Percentiles rank a stretch among this genome's conserved stretches.
These are phyloP conservation scores for Nowakowskiella sp. DNA, from an alignment of 192 early-diverging fungal genomes.

Conservation along the genomic window DNA sequence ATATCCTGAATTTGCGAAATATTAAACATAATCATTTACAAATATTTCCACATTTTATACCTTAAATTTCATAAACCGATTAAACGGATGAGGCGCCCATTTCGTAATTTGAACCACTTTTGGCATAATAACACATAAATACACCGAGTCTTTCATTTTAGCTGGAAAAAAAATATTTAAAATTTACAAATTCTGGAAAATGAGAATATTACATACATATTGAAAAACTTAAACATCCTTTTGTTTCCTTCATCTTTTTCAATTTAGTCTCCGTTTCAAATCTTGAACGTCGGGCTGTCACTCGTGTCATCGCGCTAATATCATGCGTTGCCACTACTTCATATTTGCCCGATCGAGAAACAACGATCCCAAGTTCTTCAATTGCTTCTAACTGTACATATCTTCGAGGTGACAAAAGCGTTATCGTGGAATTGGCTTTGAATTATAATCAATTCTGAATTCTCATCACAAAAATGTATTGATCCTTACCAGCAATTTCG, in stretches of 20 bases:
- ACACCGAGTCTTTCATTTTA: constrained; percentile 16
- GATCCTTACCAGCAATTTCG: constrained; percentile 28
- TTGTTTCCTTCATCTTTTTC: constrained; percentile 46
- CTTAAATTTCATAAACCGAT: constrained; percentile 48
- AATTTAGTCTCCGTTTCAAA: constrained; percentile 49
- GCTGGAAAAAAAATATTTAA: constrained; percentile 5
- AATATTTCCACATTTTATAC: constrained; percentile 9
- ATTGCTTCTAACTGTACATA: constrained; percentile 43
- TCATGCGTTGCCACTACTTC: constrained; percentile 44
- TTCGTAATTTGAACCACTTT: constrained; percentile 32
- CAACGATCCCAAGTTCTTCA: constrained; percentile 37
- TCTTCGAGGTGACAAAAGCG: constrained; percentile 35
- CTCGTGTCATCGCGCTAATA: constrained; percentile 24
- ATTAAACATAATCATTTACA: constrained; percentile 3
- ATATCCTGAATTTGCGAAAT: constrained; percentile 20
- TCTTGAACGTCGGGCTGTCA: constrained; percentile 26
- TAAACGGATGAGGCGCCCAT: constrained; percentile 49
- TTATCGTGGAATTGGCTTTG: constrained; percentile 30
- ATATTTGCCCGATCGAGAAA: constrained; percentile 44
- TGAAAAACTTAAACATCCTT: constrained; percentile 37
- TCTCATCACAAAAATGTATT: not conserved
- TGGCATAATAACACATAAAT: constrained; percentile 36
- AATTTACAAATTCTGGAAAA: not conserved
- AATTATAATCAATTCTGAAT: constrained; percentile 3
- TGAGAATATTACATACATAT: constrained; percentile 18